Evolutionary conservation across 805 yeast genomes (phyloP), one percentile per base, ranked within the genome.

Genomic region (Lachancea cidri): DNA sequence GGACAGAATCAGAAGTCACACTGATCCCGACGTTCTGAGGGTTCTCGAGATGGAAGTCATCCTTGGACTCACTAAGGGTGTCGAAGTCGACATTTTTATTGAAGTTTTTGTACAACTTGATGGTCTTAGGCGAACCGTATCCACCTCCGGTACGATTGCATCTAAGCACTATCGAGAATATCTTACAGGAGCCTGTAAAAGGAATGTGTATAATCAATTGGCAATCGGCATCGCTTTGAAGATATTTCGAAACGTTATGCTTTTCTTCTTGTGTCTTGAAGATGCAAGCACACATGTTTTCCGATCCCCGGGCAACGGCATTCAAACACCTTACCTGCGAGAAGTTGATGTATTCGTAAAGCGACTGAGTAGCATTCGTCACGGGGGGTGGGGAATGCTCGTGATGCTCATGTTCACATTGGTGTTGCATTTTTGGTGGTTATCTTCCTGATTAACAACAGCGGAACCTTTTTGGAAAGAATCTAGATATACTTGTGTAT

Each of bases 161-260:
- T 49, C 96, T 71, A 8, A 91, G 47, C 2, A 84, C 75, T 1
- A 91, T 50, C 2, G 95, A 83, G 56, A 77, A 85, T 27, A 91
- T 62, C 56, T 82, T 86, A 31, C 85, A 87, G 17, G 74, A 66
- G 1, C 83, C 84, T 9, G 82, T 79, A 54, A 91, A 91, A 20
- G 96, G 97, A 20, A 91, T 75, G 39, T 77, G 74, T 24, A 91
- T 50, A 24, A 89, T 74, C 50, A 89, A 49, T 58, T 91, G 96
- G 44, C 81, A 77, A 55, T 91, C 98, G 2, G 84, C 79, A 58
- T 89, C 96, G 1, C 85, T 76, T 61, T 76, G 66, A 35, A 79
- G 56, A 66, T 63, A 53, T 29, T 64, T 47, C 66, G 78, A 45
- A 7, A 76, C 49, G n/a, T 68, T 60, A 46, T 75, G 77, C 52